Conservation (phyloP, 164 flowering plant genomes). For the Magnolia officinalis region DNA sequence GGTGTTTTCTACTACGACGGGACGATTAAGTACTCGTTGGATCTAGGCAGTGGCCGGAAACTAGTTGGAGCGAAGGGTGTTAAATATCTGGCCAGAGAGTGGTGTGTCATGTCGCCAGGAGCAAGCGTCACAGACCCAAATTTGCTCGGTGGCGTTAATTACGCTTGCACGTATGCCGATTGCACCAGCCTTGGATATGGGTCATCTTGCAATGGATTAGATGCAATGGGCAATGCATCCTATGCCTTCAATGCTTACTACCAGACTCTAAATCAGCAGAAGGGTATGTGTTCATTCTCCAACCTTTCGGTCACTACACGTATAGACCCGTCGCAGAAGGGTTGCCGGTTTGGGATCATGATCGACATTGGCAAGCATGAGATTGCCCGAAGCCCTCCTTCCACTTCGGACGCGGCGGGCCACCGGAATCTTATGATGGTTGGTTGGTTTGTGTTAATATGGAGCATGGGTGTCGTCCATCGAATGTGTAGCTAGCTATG, state of each 20-base stretch:
- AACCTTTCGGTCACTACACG: conserved; percentile 41
- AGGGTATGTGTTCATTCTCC: conserved; percentile 51
- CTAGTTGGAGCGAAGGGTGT: conserved; percentile 73
- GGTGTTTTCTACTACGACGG: conserved; percentile 83
- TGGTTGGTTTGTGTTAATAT: neutral
- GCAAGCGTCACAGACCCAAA: conserved; percentile 48
- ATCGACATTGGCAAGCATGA: conserved; percentile 50
- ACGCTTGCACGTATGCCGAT: conserved; percentile 74
- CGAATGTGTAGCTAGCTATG: neutral
- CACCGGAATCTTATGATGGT: neutral
- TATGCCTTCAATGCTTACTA: conserved; percentile 81
- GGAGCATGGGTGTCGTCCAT: conserved; percentile 3
- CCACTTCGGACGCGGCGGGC: neutral
- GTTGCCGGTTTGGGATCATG: conserved; percentile 63
- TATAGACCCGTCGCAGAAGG: conserved; percentile 48
- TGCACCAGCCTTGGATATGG: conserved; percentile 84
- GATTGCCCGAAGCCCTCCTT: conserved; percentile 1
- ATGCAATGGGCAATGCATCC: conserved; percentile 60
- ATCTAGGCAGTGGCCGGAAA: conserved; percentile 33
- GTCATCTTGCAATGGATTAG: conserved; percentile 58
- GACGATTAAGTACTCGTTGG: conserved; percentile 50
- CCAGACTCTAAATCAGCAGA: conserved; percentile 66
- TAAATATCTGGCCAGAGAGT: conserved; percentile 48
- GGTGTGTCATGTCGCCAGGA: conserved; percentile 82
- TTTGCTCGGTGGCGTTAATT: conserved; percentile 30